Conservation (phyloP, 169 alveolate genomes). For the Amoebophrya sp. region DNA sequence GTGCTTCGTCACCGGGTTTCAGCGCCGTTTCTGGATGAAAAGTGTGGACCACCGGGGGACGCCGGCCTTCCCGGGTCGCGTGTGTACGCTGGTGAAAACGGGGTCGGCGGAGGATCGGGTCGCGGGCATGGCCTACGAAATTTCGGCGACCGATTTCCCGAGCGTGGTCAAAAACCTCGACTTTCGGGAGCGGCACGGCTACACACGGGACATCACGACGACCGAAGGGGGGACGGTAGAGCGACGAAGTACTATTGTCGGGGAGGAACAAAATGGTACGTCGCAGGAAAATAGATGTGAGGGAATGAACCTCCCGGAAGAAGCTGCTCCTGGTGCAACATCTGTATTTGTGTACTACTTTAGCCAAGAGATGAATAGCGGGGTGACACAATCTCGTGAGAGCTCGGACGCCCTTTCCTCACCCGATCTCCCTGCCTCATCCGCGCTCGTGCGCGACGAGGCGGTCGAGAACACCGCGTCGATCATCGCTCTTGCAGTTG, state of each 20-base stretch:
- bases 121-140: not conserved
- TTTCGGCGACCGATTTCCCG: not conserved
- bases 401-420: not conserved
- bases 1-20: not conserved
- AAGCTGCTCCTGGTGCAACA: too few species aligned
- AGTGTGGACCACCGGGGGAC: not conserved
- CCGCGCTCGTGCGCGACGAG: not conserved
- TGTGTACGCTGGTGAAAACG: not conserved
- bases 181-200: not conserved
- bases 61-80: not conserved
- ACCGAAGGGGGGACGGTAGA: not conserved
- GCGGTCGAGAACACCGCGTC: not conserved
- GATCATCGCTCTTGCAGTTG: not conserved
- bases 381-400: not conserved
- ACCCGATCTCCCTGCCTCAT: too few species aligned
- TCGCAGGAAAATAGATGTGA: too few species aligned
- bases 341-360: too few species aligned
- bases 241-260: not conserved
- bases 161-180: not conserved
- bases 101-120: not conserved
- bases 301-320: too few species aligned
- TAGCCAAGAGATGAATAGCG: not conserved
- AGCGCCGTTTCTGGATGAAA: not conserved
- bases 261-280: too few species aligned
- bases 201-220: not conserved